phyloP scores from a whole-genome alignment of 2,329 filamentous ascomycete species.

The Beauveria medogensis region DNA sequence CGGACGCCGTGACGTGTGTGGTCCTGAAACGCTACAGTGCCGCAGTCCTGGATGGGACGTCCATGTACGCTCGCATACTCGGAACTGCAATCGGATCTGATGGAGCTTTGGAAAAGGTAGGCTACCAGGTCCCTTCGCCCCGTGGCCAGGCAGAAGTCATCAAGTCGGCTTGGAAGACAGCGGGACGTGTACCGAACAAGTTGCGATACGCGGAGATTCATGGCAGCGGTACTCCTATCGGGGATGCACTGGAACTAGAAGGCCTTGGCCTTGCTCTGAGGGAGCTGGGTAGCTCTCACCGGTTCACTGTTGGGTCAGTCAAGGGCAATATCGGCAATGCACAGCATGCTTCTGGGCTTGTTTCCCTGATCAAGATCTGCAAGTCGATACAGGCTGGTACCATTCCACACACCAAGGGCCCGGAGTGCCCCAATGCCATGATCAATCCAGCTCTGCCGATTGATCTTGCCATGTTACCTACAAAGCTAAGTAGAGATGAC shows the following conservation, averaged over 20 bases:
- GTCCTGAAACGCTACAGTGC: constrained; percentile 4
- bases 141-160: constrained; percentile 12
- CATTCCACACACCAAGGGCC: constrained; percentile 55
- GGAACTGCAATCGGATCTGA: constrained; percentile 12
- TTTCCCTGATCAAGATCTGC: constrained; percentile 13
- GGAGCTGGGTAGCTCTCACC: neutral
- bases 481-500: neutral
- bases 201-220: constrained; percentile 13
- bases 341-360: constrained; percentile 12
- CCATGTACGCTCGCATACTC: constrained; percentile 11
- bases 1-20: constrained; percentile 9
- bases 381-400: constrained; percentile 35
- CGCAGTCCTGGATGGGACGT: neutral
- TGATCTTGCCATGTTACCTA: constrained; percentile 1
- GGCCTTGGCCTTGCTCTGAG: constrained; percentile 9
- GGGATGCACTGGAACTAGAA: constrained; percentile 12
- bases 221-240: constrained; percentile 13
- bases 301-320: constrained; percentile 9
- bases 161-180: constrained; percentile 10
- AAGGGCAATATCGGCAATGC: constrained; percentile 14
- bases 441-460: constrained; percentile 10
- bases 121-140: constrained; percentile 2
- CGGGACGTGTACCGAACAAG: neutral
- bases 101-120: constrained; percentile 12
- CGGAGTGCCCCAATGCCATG: constrained; percentile 56